These are phyloP conservation scores for Salix brachista DNA, from an alignment of 345 rosid genomes.

Conservation along the genomic window DNA sequence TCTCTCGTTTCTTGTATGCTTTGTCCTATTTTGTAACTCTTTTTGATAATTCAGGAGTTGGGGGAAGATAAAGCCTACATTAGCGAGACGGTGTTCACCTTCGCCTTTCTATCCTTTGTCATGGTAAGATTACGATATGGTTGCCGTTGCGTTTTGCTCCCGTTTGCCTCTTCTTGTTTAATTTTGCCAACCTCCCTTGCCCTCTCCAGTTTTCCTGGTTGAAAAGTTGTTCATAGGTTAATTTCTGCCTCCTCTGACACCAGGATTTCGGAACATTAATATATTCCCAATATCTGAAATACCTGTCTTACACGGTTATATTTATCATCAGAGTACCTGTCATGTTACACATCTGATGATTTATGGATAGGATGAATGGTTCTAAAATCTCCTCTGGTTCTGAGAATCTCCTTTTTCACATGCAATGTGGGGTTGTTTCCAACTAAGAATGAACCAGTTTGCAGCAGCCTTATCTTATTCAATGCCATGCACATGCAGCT, in stretches of 20 bases:
- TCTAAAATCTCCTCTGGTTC: not conserved
- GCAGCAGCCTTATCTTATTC: not conserved
- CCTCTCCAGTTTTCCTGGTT: slow-evolving; percentile 3
- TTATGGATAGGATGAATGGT: not conserved
- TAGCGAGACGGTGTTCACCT: slow-evolving; percentile 77
- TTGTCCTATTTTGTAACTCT: slow-evolving; percentile 7
- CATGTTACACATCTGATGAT: not conserved
- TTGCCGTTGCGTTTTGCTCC: not conserved
- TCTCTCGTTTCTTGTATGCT: not conserved
- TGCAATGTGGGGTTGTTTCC: not conserved
- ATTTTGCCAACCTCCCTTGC: no score
- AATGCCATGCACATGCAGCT: not conserved
- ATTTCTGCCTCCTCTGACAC: not conserved
- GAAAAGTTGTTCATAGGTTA: not conserved
- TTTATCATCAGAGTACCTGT: not conserved
- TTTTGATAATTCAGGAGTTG: slow-evolving; percentile 57
- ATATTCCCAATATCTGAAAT: not conserved
- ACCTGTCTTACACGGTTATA: not conserved
- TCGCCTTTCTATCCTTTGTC: slow-evolving; percentile 59
- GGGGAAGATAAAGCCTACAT: slow-evolving; percentile 91
- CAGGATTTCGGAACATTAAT: not conserved
- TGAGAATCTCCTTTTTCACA: not conserved
- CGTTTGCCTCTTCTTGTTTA: not conserved
- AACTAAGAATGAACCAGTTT: no score
- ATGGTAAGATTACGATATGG: slow-evolving; percentile 49